Conservation (phyloP, 768 basidiomycete genomes). For the Hebeloma cylindrosporum region DNA sequence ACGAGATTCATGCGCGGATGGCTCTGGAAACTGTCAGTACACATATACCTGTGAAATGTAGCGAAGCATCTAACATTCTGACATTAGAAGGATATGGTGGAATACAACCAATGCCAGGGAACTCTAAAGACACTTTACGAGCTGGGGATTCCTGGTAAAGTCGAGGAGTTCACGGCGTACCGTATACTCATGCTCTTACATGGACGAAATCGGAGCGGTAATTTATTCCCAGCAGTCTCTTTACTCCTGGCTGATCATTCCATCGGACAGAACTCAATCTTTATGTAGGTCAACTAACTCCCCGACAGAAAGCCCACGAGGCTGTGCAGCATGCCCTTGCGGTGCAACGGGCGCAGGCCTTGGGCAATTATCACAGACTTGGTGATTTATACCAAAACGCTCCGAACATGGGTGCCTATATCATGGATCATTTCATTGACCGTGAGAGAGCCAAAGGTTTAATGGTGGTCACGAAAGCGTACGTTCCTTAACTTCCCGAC, state of each 20-base stretch:
- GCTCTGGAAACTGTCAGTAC: slow-evolving; percentile 53
- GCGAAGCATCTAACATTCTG: slow-evolving; percentile 5
- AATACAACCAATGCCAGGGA: slow-evolving; percentile 98
- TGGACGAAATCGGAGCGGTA: slow-evolving; percentile 91
- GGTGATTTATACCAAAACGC: slow-evolving; percentile 82
- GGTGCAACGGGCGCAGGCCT: slow-evolving; percentile 86
- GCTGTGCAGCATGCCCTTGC: slow-evolving; percentile 87
- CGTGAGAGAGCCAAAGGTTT: slow-evolving; percentile 87
- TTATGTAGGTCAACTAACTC: slow-evolving; percentile 96
- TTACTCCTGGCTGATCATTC: not conserved
- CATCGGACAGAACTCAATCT: slow-evolving; percentile 80
- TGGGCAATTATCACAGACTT: slow-evolving; percentile 92
- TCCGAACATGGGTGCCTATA: slow-evolving; percentile 97
- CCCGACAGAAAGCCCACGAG: slow-evolving; percentile 77
- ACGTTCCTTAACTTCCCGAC: slow-evolving; percentile 32
- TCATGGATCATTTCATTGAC: slow-evolving; percentile 98
- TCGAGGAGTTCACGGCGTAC: slow-evolving; percentile 96
- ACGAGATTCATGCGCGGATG: slow-evolving; percentile 98
- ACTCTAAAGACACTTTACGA: slow-evolving; percentile 89
- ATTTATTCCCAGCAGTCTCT: slow-evolving; percentile 22
- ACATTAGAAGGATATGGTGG: slow-evolving; percentile 91
- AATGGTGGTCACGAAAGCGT: slow-evolving; percentile 93
- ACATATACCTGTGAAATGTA: not conserved
- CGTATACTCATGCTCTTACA: slow-evolving; percentile 95
- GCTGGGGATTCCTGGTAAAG: slow-evolving; percentile 87